These are phyloP conservation scores for Eimeria acervulina DNA, from an alignment of 169 alveolate genomes.

Conservation along the genomic window DNA sequence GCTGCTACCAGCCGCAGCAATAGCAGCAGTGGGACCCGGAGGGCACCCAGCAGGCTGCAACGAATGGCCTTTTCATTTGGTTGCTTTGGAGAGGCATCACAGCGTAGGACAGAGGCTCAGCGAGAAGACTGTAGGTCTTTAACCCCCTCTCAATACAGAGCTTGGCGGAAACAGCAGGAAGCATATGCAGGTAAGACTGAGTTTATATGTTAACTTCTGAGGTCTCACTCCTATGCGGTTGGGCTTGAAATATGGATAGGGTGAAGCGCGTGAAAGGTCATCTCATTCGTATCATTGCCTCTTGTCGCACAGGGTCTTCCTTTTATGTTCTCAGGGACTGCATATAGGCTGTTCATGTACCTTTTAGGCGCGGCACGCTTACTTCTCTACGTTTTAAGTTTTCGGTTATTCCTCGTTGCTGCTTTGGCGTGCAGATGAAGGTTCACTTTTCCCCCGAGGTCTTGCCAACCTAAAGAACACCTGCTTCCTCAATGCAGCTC, in stretches of 20 bases:
- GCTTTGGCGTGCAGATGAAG: slow-evolving; percentile 23
- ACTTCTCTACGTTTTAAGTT: background rate
- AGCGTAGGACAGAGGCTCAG: background rate
- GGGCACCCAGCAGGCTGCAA: slow-evolving; percentile 53
- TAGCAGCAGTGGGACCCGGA: slow-evolving; percentile 31
- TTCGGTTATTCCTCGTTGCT: background rate
- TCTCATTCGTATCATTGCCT: background rate
- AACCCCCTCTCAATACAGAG: slow-evolving; percentile 3
- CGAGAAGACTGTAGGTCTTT: background rate
- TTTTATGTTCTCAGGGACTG: background rate
- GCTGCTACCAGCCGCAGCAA: slow-evolving; percentile 36
- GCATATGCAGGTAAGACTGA: background rate
- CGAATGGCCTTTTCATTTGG: slow-evolving; percentile 56
- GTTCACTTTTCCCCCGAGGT: slow-evolving; percentile 67
- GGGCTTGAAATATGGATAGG: background rate
- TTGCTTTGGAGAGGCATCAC: slow-evolving; percentile 68
- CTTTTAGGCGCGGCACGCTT: background rate
- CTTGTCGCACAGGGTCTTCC: background rate
- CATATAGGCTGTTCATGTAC: background rate
- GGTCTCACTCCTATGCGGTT: background rate
- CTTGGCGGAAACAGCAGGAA: slow-evolving; percentile 33
- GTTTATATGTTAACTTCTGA: background rate
- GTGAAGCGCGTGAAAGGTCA: background rate
- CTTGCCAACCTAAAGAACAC: slow-evolving; percentile 70
- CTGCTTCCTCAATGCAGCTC: slow-evolving; percentile 67